A percentile compares a stretch with the other conserved stretches of the same genome.
phyloP scores from a whole-genome alignment of 495 filamentous ascomycete species.

The Tuber melanosporum region DNA sequence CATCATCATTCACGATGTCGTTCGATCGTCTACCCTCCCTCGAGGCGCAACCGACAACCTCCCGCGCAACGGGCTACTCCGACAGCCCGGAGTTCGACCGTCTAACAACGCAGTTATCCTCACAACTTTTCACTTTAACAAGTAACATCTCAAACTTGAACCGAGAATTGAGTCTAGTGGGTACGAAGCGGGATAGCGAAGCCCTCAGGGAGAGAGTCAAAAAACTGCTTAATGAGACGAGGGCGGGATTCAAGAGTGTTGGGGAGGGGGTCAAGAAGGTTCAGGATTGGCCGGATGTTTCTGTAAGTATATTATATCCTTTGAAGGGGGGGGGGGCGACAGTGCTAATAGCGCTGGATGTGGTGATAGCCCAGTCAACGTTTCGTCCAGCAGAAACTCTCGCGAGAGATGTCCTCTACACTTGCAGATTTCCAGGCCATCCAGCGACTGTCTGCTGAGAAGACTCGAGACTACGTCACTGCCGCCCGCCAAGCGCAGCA shows the following conservation, averaged over 20 bases:
- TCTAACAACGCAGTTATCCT: constrained; percentile 71
- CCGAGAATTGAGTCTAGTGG: constrained; percentile 73
- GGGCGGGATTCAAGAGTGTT: constrained; percentile 80
- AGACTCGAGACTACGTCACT: constrained; percentile 75
- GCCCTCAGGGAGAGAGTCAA: constrained; percentile 85
- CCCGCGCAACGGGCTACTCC: constrained; percentile 63
- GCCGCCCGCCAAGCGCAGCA: constrained; percentile 55
- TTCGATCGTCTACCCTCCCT: constrained; percentile 79
- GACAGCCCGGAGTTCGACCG: constrained; percentile 91
- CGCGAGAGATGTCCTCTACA: constrained; percentile 78
- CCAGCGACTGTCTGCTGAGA: constrained; percentile 82
- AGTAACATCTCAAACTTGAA: constrained; percentile 75
- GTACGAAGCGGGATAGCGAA: constrained; percentile 84
- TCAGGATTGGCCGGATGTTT: constrained; percentile 82
- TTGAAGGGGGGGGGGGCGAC: not conserved
- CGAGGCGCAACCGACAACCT: constrained; percentile 70
- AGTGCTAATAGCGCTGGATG: constrained; percentile 12
- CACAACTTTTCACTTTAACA: constrained; percentile 79
- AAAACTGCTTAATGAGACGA: constrained; percentile 74
- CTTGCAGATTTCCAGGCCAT: constrained; percentile 84
- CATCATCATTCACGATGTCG: constrained; percentile 60
- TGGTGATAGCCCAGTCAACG: constrained; percentile 69
- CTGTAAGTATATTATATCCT: constrained; percentile 53
- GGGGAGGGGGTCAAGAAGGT: constrained; percentile 91
- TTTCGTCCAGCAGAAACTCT: constrained; percentile 91